phyloP scores from a whole-genome alignment of 345 rosid species.

The Melaleuca quinquenervia region DNA sequence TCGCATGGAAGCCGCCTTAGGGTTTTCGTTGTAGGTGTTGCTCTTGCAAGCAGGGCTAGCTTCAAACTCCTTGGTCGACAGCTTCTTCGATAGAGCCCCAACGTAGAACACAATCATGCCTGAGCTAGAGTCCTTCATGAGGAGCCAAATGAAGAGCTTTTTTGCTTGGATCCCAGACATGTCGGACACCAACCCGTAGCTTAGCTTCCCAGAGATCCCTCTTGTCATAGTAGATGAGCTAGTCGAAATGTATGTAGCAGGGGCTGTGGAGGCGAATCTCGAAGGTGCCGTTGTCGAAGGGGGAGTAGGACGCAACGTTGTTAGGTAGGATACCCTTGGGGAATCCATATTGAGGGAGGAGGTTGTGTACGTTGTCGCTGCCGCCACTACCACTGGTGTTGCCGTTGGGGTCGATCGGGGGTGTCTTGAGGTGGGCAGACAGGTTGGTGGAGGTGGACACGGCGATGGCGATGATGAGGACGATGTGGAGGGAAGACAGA shows the following conservation, averaged over 20 bases:
- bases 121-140: constrained; percentile 30
- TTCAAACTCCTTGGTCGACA: constrained; percentile 47
- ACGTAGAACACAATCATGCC: constrained; percentile 57
- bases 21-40: constrained; percentile 4
- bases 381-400: neutral
- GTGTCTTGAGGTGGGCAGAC: neutral
- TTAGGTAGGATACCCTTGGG: constrained; percentile 63
- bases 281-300: constrained; percentile 45
- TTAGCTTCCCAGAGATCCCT: constrained; percentile 47
- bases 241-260: constrained; percentile 54
- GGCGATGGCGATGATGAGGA: neutral
- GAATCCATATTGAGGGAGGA: constrained; percentile 50
- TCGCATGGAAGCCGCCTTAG: constrained; percentile 14
- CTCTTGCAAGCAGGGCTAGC: constrained; percentile 41
- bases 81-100: constrained; percentile 52
- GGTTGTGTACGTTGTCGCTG: constrained; percentile 45
- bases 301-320: constrained; percentile 45
- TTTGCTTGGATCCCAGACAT: constrained; percentile 62
- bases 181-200: constrained; percentile 40
- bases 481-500: neutral
- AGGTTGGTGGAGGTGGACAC: constrained; percentile 1
- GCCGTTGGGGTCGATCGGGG: neutral
- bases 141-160: constrained; percentile 51
- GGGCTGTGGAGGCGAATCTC: constrained; percentile 19
- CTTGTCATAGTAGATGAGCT: constrained; percentile 39